Base-by-base conservation (phyloP, 2,329 filamentous ascomycete genomes). In the Periconia sp. region DNA sequence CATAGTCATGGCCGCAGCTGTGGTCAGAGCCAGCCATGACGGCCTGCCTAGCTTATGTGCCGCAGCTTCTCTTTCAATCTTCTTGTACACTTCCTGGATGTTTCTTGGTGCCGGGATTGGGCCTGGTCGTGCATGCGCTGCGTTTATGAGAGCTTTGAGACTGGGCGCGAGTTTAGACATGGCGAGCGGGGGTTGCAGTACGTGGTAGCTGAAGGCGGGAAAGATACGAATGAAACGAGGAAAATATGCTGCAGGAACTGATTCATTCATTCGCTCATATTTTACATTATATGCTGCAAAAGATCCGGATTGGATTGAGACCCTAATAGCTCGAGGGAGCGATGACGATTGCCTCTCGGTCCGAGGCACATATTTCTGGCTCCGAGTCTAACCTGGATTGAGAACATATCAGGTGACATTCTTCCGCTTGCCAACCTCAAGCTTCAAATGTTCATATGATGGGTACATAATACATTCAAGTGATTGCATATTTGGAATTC, bases 1-100 rank as follows among this genome's bases (percentile, higher is more conserved):
- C 79, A 94, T 85, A 1, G 91, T 94, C 77, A 93, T 90, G 1
- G 90, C 91, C 17, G 90, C 87, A 31, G 90, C 91, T 1, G 90
- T 88, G 10, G 64, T 64, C 17, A 73, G 60, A 23, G 67, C 63
- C n/a, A 73, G 66, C 70, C 70, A 73, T 64, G 69, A 71, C 19
- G 70, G 70, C 5, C 68, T 62, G 1, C 66, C 65, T 1, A 73
- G 60, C 37, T 65, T 66, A 6, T 61, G 61, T 41, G 60, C 62
- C 18, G 61, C 61, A 6, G 69, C 70, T 54, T 72, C 69, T 41
- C 59, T 47, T 42, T 70, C 68, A 45, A 73, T 71, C 35, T 59
- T 64, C 33, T 58, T 61, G 58, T 69, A 73, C 14, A 73, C 47
- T 1, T 62, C 54, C 37, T 70, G 62, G 9, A 73, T 70, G 20